phyloP scores from a whole-genome alignment of 2,329 filamentous ascomycete species.

The Xylaria sp. region DNA sequence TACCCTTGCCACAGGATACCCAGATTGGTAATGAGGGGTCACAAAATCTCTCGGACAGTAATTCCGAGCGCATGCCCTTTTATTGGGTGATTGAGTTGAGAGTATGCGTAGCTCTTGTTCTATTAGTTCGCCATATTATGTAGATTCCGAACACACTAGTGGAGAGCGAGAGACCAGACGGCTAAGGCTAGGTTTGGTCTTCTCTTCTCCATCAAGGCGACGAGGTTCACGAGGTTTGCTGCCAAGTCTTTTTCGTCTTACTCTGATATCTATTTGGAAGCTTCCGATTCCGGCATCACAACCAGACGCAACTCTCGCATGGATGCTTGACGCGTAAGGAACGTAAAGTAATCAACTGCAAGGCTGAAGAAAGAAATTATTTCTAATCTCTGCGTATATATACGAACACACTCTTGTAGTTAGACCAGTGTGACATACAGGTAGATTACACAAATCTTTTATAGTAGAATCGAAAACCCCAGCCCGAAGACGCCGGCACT shows the following conservation, averaged over 20 bases:
- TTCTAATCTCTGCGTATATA: neutral
- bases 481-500: neutral
- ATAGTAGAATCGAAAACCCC: neutral
- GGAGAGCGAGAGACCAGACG: constrained; percentile 1
- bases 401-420: neutral
- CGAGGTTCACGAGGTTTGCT: constrained; percentile 22
- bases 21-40: no score
- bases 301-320: constrained; percentile 33
- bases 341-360: constrained; percentile 8
- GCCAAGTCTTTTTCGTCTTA: constrained; percentile 31
- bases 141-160: constrained; percentile 6
- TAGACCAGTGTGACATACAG: neutral
- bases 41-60: no score
- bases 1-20: no score
- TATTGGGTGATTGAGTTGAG: no score
- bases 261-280: constrained; percentile 21
- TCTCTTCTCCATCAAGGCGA: neutral
- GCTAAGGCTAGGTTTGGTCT: neutral
- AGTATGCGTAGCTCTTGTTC: neutral
- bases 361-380: constrained; percentile 18
- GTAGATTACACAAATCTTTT: no score
- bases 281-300: constrained; percentile 31
- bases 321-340: constrained; percentile 5
- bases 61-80: no score
- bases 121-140: constrained; percentile 3